phyloP scores from a whole-genome alignment of 345 rosid species.

The Populus davidiana region DNA sequence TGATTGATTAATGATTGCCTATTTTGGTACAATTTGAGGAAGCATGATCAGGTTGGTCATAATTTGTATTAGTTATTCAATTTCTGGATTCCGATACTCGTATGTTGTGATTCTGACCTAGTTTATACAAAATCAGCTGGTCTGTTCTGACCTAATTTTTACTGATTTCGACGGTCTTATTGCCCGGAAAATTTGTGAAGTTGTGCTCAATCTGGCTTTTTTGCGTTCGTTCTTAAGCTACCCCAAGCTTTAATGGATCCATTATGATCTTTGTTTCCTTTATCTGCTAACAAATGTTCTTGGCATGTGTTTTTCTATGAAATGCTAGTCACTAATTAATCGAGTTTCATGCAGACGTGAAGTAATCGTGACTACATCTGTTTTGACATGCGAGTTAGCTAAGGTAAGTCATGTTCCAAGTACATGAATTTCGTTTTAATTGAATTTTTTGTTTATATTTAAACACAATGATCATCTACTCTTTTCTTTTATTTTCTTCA shows the following conservation, averaged over 20 bases:
- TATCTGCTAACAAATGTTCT: not conserved
- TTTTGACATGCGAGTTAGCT: slow-evolving; percentile 78
- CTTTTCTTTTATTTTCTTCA: slow-evolving; percentile 22
- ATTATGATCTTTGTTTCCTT: not conserved
- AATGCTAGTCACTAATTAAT: slow-evolving; percentile 11
- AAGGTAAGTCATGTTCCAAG: slow-evolving; percentile 46
- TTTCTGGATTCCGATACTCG: not conserved
- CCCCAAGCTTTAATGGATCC: not conserved
- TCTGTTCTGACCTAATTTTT: too few relatives aligned
- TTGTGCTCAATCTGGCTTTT: not conserved
- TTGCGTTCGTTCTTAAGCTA: not conserved
- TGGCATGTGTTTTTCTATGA: not conserved
- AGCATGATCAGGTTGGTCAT: too few relatives aligned
- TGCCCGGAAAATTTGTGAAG: not conserved
- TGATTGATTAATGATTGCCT: too few relatives aligned
- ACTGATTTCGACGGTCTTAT: not conserved
- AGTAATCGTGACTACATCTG: slow-evolving; percentile 89
- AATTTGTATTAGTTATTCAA: too few relatives aligned
- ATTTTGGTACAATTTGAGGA: too few relatives aligned
- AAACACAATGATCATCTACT: not conserved
- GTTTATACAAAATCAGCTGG: not conserved
- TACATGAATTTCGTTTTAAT: not conserved
- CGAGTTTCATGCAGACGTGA: slow-evolving; percentile 47
- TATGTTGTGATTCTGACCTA: not conserved
- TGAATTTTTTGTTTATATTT: not conserved